Conservation (phyloP, 2,329 filamentous ascomycete species). For the Xylariaceae sp. region DNA sequence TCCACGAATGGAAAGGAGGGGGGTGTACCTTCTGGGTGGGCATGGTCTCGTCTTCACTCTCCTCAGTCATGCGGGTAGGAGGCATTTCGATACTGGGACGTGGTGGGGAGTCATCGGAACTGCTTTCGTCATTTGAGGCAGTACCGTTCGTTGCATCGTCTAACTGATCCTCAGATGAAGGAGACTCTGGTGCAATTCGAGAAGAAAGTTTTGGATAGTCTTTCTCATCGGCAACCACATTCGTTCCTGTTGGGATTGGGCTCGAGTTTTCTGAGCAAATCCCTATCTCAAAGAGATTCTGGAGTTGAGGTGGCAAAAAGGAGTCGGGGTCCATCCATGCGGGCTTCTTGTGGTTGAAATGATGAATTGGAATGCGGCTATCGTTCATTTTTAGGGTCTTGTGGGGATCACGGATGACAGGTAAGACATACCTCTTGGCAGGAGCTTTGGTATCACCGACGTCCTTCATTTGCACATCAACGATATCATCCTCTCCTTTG, state of each 20-base stretch:
- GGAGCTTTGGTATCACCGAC: constrained; percentile 36
- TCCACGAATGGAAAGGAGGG: not conserved
- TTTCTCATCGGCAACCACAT: constrained; percentile 55
- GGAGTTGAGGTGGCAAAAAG: constrained; percentile 60
- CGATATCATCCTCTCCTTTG: constrained; percentile 83
- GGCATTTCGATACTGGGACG: constrained; percentile 27
- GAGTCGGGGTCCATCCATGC: constrained; percentile 49
- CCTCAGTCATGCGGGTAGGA: constrained; percentile 55
- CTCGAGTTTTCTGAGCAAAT: constrained; percentile 58
- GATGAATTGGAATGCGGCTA: constrained; percentile 30
- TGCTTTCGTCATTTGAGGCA: constrained; percentile 50
- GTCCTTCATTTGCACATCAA: constrained; percentile 84
- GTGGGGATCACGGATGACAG: constrained; percentile 3
- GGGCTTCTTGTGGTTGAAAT: constrained; percentile 48
- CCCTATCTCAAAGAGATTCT: constrained; percentile 73
- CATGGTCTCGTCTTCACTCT: constrained; percentile 47
- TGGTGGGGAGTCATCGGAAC: constrained; percentile 45
- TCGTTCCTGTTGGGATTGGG: constrained; percentile 67
- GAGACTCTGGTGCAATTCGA: constrained; percentile 40
- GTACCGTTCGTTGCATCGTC: constrained; percentile 46
- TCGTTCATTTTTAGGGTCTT: too few relatives aligned
- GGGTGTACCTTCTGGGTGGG: constrained; percentile 32
- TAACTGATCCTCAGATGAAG: constrained; percentile 43
- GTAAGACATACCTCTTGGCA: constrained; percentile 27
- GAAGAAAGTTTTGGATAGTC: constrained; percentile 51